Evolutionary conservation across 345 rosid species (phyloP).

Genomic region (Eutrema japonicum): DNA sequence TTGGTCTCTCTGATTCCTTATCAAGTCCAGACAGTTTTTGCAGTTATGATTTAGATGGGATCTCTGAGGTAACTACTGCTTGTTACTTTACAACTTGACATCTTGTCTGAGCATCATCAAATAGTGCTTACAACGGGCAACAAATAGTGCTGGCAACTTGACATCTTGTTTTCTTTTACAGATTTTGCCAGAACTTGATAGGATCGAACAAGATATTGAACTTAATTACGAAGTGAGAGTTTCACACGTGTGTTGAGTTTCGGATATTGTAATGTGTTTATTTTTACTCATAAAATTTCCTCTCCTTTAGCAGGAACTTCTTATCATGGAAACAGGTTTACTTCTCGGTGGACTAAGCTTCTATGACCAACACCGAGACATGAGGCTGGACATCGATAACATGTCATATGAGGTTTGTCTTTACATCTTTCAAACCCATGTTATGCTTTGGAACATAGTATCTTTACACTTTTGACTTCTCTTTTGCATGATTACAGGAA

Average conservation of each 20-base stretch:
- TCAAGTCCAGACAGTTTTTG: conserved; percentile 58
- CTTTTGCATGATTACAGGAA: conserved; percentile 58
- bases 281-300: conserved; percentile 17
- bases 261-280: conserved; percentile 8
- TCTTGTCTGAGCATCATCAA: conserved; percentile 15
- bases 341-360: conserved; percentile 71
- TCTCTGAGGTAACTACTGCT: conserved; percentile 72
- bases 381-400: conserved; percentile 95
- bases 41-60: conserved; percentile 72
- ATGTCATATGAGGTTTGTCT: conserved; percentile 94
- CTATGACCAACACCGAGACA: conserved; percentile 86
- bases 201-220: conserved; percentile 87
- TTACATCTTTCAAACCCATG: neutral
- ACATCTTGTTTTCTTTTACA: conserved; percentile 36
- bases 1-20: conserved; percentile 50
- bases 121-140: neutral
- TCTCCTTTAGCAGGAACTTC: conserved; percentile 70
- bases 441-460: neutral
- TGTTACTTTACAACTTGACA: conserved; percentile 26
- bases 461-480: conserved; percentile 12
- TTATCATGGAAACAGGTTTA: conserved; percentile 78
- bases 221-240: conserved; percentile 70
- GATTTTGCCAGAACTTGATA: conserved; percentile 86
- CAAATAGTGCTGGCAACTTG: too few relatives aligned
- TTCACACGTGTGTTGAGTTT: neutral